Conservation (phyloP, 192 early-diverging fungal species). For the Coemansia erecta region DNA sequence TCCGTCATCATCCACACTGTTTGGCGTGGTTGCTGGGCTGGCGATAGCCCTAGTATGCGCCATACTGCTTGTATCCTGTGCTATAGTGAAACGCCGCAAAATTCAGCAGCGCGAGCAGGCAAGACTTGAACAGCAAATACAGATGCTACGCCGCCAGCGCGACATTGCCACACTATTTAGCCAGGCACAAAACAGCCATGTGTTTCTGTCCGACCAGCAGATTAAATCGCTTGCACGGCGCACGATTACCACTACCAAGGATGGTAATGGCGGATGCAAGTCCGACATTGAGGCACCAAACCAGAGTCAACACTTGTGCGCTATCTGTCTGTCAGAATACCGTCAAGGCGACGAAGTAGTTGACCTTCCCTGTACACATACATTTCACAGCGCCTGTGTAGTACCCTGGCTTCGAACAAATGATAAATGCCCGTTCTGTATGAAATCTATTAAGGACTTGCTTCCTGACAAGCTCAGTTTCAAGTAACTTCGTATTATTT, state of each 20-base stretch:
- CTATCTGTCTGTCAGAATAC: constrained; percentile 84
- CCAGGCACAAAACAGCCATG: not conserved
- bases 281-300: not conserved
- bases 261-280: not conserved
- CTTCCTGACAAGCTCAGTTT: not conserved
- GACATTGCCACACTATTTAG: not conserved
- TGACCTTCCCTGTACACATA: constrained; percentile 74
- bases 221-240: not conserved
- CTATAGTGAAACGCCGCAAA: constrained; percentile 7
- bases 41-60: constrained; percentile 5
- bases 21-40: not conserved
- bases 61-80: constrained; percentile 5
- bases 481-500: not conserved
- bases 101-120: not conserved
- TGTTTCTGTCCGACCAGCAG: not conserved
- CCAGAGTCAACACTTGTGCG: constrained; percentile 46
- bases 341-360: constrained; percentile 58
- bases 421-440: constrained; percentile 82
- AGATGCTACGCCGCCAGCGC: not conserved
- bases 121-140: constrained; percentile 7
- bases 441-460: constrained; percentile 13
- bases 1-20: not conserved
- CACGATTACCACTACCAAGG: not conserved
- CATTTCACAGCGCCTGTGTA: constrained; percentile 81
- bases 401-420: constrained; percentile 83